phyloP scores from a whole-genome alignment of 106 monocot species.

The Dendrobium chrysotoxum region DNA sequence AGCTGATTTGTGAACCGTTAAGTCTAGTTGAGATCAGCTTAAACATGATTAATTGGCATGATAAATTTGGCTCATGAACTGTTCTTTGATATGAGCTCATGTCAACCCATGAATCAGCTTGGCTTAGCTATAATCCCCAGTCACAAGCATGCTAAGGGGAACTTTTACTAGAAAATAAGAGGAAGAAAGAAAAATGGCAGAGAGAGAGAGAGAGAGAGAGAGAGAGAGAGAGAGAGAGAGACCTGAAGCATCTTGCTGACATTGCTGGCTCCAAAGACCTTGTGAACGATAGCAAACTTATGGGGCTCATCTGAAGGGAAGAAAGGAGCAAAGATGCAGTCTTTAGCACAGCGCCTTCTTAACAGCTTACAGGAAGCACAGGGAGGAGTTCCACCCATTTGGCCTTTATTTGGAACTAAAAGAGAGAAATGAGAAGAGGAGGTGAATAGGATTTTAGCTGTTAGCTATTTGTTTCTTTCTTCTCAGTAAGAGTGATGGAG shows the following conservation, averaged over 20 bases:
- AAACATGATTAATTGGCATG: no score
- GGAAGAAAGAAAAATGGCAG: no score
- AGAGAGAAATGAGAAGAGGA: no score
- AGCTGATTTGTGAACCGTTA: no score
- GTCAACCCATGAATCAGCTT: no score
- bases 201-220: no score
- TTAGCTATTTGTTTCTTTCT: not conserved
- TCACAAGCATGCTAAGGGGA: not conserved
- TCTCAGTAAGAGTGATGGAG: not conserved
- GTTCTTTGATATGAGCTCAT: no score
- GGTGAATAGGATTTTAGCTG: not conserved
- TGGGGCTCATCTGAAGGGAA: constrained; percentile 65
- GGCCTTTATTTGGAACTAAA: not conserved
- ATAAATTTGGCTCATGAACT: no score
- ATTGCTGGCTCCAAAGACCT: constrained; percentile 76
- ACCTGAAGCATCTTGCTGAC: constrained; percentile 83
- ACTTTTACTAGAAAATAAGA: no score
- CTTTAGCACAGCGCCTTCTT: constrained; percentile 55
- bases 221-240: constrained; percentile 7
- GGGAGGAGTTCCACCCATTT: constrained; percentile 42
- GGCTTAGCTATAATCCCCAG: no score
- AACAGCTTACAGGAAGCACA: constrained; percentile 70
- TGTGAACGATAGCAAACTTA: constrained; percentile 78
- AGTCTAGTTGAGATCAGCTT: no score
- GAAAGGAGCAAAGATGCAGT: constrained; percentile 73